phyloP scores from a whole-genome alignment of 352 stramenopile genomes.

The Globisporangium abappressorium region DNA sequence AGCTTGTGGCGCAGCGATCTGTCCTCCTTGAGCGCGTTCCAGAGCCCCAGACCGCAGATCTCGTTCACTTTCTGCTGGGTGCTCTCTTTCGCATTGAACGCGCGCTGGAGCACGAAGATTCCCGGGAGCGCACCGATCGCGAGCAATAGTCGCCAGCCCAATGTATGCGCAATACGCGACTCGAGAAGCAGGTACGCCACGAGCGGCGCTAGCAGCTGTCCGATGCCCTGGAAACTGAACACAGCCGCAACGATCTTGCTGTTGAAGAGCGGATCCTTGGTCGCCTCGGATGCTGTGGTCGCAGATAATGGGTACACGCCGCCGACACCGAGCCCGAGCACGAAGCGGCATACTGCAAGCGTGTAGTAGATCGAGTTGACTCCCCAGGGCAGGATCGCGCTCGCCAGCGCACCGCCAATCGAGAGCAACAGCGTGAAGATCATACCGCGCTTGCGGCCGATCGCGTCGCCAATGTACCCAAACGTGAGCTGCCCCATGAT shows the following conservation, averaged over 20 bases:
- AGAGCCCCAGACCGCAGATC: conserved; percentile 13
- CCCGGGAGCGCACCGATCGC: conserved; percentile 8
- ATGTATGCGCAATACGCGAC: conserved; percentile 3
- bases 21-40: conserved; percentile 26
- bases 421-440: conserved; percentile 73
- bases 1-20: conserved; percentile 43
- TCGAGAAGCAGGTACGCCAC: conserved; percentile 13
- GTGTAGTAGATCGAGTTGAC: conserved; percentile 55
- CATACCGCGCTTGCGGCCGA: conserved; percentile 71
- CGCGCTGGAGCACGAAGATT: conserved; percentile 12
- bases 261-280: conserved; percentile 35
- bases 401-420: conserved; percentile 52
- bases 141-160: conserved; percentile 14
- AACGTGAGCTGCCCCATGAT: conserved; percentile 80
- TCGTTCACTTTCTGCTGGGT: conserved; percentile 45
- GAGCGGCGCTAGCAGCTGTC: conserved; percentile 12
- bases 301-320: conserved; percentile 83
- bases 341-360: conserved; percentile 62
- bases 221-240: conserved; percentile 20
- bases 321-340: conserved; percentile 75
- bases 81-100: conserved; percentile 57
- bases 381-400: conserved; percentile 59
- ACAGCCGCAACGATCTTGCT: conserved; percentile 47
- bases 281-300: conserved; percentile 38
- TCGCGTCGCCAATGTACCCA: conserved; percentile 67